Percentiles rank a stretch among this genome's conserved stretches.
Evolutionary conservation across 2,329 filamentous ascomycete species (phyloP).

Genomic region (Xylariales sp.): DNA sequence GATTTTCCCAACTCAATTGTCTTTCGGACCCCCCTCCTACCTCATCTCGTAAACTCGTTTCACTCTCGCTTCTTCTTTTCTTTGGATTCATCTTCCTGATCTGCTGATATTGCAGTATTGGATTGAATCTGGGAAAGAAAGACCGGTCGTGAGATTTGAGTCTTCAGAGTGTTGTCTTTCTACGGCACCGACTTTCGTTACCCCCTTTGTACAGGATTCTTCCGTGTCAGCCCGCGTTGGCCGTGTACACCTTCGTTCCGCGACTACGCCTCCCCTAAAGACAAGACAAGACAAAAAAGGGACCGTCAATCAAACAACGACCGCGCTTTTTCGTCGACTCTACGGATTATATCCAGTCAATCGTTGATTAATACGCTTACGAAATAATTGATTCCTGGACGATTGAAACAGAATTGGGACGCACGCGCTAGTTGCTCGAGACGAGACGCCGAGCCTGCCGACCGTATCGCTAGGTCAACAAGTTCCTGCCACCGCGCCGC

Average conservation of each 20-base stretch:
- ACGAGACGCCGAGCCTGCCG: conserved; percentile 8
- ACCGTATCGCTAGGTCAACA: conserved; percentile 5
- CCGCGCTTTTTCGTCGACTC: neutral
- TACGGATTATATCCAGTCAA: conserved; percentile 6
- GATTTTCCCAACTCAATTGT: neutral
- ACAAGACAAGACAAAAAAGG: neutral
- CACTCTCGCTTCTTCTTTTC: conserved; percentile 4
- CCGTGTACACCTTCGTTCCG: conserved; percentile 10
- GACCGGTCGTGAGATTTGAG: neutral
- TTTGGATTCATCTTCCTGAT: conserved; percentile 3
- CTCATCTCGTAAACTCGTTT: conserved; percentile 5
- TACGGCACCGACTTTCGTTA: conserved; percentile 8
- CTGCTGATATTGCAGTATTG: conserved; percentile 5
- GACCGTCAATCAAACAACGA: conserved; percentile 1
- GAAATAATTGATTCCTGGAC: neutral
- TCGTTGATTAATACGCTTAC: neutral
- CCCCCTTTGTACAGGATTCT: neutral
- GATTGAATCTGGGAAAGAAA: neutral
- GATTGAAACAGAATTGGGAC: no score
- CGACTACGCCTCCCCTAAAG: conserved; percentile 5
- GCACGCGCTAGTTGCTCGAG: neutral
- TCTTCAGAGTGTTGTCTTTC: no score
- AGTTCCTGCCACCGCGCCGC: neutral
- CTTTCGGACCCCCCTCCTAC: neutral
- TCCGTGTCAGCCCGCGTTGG: conserved; percentile 1